Conservation (phyloP, 2,329 filamentous ascomycete species). For the Trichophyton simii region DNA sequence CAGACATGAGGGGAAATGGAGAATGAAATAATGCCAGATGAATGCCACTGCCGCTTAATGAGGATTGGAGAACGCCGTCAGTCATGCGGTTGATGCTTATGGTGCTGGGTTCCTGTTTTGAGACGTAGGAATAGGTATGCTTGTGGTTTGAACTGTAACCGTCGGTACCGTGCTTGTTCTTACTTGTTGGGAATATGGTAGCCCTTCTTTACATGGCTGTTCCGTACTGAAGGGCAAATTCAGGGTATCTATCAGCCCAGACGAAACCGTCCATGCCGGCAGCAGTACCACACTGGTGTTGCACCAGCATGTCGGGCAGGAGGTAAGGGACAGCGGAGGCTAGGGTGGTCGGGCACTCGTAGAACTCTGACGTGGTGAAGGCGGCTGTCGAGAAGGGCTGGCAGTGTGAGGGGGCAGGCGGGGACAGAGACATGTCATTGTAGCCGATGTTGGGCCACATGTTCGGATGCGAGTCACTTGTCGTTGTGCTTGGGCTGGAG, state of each 20-base stretch:
- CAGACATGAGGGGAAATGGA: constrained; percentile 22
- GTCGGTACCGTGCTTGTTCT: constrained; percentile 20
- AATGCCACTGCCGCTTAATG: constrained; percentile 28
- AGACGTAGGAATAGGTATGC: not conserved
- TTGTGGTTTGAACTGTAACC: not conserved
- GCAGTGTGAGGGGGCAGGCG: constrained; percentile 68
- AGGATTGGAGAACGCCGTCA: constrained; percentile 41
- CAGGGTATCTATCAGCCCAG: constrained; percentile 67
- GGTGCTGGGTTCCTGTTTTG: not conserved
- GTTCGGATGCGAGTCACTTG: constrained; percentile 56
- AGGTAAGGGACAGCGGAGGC: constrained; percentile 60
- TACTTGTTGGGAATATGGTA: constrained; percentile 10
- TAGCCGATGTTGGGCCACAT: constrained; percentile 66
- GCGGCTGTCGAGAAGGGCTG: constrained; percentile 62
- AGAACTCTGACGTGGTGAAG: constrained; percentile 51
- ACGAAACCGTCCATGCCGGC: constrained; percentile 66
- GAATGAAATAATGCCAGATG: constrained; percentile 27
- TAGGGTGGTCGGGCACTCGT: constrained; percentile 59
- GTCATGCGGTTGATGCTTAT: constrained; percentile 36
- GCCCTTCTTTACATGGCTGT: constrained; percentile 61
- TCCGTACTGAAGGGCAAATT: constrained; percentile 59
- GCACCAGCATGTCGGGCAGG: constrained; percentile 73
- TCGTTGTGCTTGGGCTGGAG: constrained; percentile 65
- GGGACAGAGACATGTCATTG: constrained; percentile 58
- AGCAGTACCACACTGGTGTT: constrained; percentile 69